Evolutionary conservation across 768 basidiomycete species (phyloP).

Genomic region (Tylopilus cervinicoccineus): DNA sequence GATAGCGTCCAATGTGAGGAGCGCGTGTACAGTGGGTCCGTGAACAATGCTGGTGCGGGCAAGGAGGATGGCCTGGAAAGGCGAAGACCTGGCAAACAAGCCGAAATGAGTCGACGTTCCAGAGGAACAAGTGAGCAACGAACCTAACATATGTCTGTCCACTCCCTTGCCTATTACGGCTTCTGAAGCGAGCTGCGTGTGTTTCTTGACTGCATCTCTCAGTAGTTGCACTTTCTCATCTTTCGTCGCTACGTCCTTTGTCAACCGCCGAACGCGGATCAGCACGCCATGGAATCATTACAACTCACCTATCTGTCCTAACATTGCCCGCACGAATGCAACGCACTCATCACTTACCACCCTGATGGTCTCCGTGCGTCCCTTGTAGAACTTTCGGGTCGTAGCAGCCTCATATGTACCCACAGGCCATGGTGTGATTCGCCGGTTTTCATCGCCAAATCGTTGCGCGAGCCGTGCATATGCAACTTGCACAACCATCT

Average conservation of each 20-base stretch:
- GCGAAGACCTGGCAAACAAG: constrained; percentile 53
- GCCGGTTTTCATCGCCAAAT: constrained; percentile 15
- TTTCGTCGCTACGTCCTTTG: constrained; percentile 14
- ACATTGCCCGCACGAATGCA: constrained; percentile 75
- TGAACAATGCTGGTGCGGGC: constrained; percentile 63
- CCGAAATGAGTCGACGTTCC: neutral
- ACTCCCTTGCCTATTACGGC: constrained; percentile 71
- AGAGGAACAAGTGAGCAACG: constrained; percentile 13
- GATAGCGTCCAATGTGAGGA: constrained; percentile 85
- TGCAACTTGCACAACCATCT: constrained; percentile 88
- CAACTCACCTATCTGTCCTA: constrained; percentile 39
- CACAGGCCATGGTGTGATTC: constrained; percentile 46
- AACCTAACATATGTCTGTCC: constrained; percentile 86
- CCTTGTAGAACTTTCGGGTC: constrained; percentile 84
- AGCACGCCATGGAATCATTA: neutral
- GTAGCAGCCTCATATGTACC: constrained; percentile 94
- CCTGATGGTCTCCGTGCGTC: constrained; percentile 91
- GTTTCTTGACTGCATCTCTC: constrained; percentile 56
- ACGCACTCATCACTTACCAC: constrained; percentile 76
- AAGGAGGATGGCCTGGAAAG: constrained; percentile 62
- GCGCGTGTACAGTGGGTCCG: constrained; percentile 68
- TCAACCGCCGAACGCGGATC: neutral
- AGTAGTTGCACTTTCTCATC: constrained; percentile 53
- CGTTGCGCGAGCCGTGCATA: constrained; percentile 64
- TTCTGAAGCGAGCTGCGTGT: constrained; percentile 59